phyloP scores from a whole-genome alignment of 2,329 filamentous ascomycete genomes.

The Nothophaeocryptopus gaeumannii region DNA sequence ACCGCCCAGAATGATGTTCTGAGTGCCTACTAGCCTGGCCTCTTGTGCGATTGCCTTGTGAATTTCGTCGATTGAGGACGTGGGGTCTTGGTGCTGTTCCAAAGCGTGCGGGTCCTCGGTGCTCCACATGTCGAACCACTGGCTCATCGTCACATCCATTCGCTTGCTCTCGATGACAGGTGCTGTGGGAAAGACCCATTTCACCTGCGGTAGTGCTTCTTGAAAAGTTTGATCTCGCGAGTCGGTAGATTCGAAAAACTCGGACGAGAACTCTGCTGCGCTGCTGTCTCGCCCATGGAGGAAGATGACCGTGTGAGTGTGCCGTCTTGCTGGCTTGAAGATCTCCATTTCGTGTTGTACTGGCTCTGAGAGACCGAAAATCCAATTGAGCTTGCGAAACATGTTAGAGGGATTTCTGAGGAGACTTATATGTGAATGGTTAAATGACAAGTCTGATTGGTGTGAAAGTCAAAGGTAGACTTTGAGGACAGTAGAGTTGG shows the following conservation, averaged over 20 bases:
- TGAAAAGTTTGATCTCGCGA: conserved; percentile 30
- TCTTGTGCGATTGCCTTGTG: conserved; percentile 17
- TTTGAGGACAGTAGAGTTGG: too few relatives aligned
- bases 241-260: conserved; percentile 41
- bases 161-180: conserved; percentile 22
- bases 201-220: conserved; percentile 34
- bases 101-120: conserved; percentile 30
- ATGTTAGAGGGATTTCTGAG: background rate
- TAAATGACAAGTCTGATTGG: too few relatives aligned
- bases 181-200: conserved; percentile 39
- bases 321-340: conserved; percentile 19
- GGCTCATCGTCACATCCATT: conserved; percentile 31
- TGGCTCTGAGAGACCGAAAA: conserved; percentile 2
- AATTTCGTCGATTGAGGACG: conserved; percentile 7
- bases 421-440: background rate
- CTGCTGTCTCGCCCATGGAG: conserved; percentile 47
- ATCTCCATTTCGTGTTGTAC: background rate
- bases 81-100: conserved; percentile 19
- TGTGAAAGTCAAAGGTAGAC: too few relatives aligned
- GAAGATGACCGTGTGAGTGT: conserved; percentile 49
- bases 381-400: conserved; percentile 2
- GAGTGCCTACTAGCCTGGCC: conserved; percentile 16
- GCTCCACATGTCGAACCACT: conserved; percentile 41
- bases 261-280: conserved; percentile 39
- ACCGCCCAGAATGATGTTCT: conserved; percentile 23